Evolutionary conservation across 495 filamentous ascomycete species (phyloP), one percentile per base, ranked within the genome.

Genomic region (Penicillium antarcticum): DNA sequence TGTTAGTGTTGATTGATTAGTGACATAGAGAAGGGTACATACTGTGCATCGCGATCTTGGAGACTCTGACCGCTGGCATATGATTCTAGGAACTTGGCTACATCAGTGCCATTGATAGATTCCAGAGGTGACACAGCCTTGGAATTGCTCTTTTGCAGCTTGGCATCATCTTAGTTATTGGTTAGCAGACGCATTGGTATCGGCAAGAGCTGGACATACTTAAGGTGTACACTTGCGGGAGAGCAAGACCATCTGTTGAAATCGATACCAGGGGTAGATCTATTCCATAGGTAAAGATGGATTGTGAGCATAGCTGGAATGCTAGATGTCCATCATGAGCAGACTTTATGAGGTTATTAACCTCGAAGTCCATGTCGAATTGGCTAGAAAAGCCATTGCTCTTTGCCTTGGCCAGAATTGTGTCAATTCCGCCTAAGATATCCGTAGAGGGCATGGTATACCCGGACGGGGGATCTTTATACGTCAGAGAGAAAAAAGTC

Each of bases 361-460:
- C 62, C 8, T 73, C 72, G 8, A 71, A 38, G 19, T 80, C 76
- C 54, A 81, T 79, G 5, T 81, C 74, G 47, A 72, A 80, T 52
- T 82, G 77, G 41, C 66, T 78, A 13, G 51, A 58, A 50, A 70
- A 82, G 11, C 45, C 54, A 8, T 56, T 51, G 17, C 31, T 54
- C n/a, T 51, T 57, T 24, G 77, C 69, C 13, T 73, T 65, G n/a
- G 62, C 45, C 44, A 73, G 49, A 17, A 84, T 73, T 2, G 50
- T 26, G 31, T 72, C 67, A 18, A 86, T 61, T 1, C 65, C 73
- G 6, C 61, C 68, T 6, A 75, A 5, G 4, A 85, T 59, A 57
- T 86, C 82, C 9, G 78, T 60, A 2, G 71, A 51, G 3, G 78
- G 80, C 55, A 81, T 77, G 31, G 76, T 71, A 60, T 85, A 86